Conservation (phyloP, 306 rosid genomes). For the Acacia crassicarpa region DNA sequence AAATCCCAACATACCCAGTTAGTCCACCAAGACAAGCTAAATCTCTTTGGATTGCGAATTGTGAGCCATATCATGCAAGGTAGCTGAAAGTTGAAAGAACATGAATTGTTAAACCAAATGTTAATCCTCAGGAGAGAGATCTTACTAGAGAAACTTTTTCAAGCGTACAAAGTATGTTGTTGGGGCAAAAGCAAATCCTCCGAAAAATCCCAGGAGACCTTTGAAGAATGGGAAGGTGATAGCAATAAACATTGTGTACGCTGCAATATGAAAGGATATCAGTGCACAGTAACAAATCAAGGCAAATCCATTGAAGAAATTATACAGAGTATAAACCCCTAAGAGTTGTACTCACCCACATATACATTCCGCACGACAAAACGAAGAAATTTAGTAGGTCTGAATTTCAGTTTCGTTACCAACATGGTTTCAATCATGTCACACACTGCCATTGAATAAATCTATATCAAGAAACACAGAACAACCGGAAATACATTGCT, state of each 20-base stretch:
- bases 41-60: constrained; percentile 71
- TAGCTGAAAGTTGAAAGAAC: constrained; percentile 51
- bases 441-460: constrained; percentile 85
- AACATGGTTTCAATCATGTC: constrained; percentile 83
- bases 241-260: constrained; percentile 69
- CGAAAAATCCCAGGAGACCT: constrained; percentile 73
- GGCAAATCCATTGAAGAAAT: not conserved
- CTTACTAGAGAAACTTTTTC: not conserved
- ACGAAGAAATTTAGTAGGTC: constrained; percentile 58
- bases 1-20: constrained; percentile 57
- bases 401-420: constrained; percentile 61
- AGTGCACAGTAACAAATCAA: not conserved
- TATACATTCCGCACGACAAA: constrained; percentile 60
- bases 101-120: not conserved
- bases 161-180: constrained; percentile 70
- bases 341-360: constrained; percentile 57
- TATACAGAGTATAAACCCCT: not conserved
- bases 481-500: not conserved
- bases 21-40: constrained; percentile 72
- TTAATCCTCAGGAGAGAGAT: not conserved
- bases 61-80: constrained; percentile 89
- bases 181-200: constrained; percentile 95
- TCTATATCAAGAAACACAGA: constrained; percentile 34
- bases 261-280: constrained; percentile 40
- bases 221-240: constrained; percentile 83